Conservation (phyloP, 768 basidiomycete species). For the Suillus fuscotomentosus region DNA sequence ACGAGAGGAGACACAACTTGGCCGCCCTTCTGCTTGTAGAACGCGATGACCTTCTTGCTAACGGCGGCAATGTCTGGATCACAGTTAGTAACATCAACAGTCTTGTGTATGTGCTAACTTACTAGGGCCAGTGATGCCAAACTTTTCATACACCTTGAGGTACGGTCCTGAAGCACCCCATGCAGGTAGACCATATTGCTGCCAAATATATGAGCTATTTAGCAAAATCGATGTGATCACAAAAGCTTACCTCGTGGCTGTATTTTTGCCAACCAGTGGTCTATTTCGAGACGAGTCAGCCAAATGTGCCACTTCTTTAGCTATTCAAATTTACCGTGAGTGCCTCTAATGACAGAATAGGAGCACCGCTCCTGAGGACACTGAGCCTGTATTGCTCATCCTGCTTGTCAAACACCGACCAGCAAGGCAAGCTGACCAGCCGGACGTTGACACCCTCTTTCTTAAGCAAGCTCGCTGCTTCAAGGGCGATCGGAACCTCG, state of each 20-base stretch:
- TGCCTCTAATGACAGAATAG: conserved; percentile 88
- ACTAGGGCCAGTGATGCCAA: conserved; percentile 79
- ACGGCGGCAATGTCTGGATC: conserved; percentile 68
- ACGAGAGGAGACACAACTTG: conserved; percentile 71
- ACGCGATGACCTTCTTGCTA: conserved; percentile 82
- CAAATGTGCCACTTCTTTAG: conserved; percentile 1
- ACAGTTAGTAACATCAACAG: conserved; percentile 8
- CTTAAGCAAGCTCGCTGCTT: conserved; percentile 79
- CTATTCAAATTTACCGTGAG: conserved; percentile 44
- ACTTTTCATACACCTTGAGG: conserved; percentile 88
- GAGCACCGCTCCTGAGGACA: conserved; percentile 86
- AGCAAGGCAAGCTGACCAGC: conserved; percentile 86
- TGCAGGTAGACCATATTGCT: conserved; percentile 69
- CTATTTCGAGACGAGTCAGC: conserved; percentile 14
- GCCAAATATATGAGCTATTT: conserved; percentile 14
- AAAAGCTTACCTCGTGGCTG: conserved; percentile 67
- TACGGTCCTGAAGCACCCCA: conserved; percentile 94
- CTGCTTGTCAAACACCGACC: conserved; percentile 86
- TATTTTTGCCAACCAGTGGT: conserved; percentile 88
- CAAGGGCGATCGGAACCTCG: conserved; percentile 85
- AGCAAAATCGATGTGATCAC: not conserved
- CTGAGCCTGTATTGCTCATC: conserved; percentile 74
- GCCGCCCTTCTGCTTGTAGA: conserved; percentile 80
- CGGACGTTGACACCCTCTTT: conserved; percentile 77
- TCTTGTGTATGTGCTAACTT: conserved; percentile 28